Percentiles rank a stretch among this genome's conserved stretches.
phyloP scores from a whole-genome alignment of 2,329 filamentous ascomycete species.

The Penicillium sp. region DNA sequence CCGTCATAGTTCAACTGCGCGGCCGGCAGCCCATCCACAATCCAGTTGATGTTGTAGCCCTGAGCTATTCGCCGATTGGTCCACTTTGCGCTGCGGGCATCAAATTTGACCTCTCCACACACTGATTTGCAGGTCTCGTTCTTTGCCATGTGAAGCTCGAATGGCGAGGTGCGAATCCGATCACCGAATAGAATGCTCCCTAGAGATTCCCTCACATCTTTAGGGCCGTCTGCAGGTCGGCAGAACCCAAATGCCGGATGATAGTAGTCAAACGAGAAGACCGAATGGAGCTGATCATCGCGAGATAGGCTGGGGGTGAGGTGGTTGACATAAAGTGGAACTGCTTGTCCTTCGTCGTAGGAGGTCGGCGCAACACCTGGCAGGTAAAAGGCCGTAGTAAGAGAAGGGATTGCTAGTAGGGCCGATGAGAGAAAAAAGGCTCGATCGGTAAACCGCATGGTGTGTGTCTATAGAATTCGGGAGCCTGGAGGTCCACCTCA shows the following conservation, averaged over 20 bases:
- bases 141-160: constrained; percentile 78
- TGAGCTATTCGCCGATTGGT: constrained; percentile 79
- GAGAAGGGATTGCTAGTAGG: constrained; percentile 31
- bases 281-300: constrained; percentile 82
- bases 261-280: constrained; percentile 96
- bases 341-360: constrained; percentile 74
- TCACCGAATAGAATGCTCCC: constrained; percentile 97
- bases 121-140: constrained; percentile 86
- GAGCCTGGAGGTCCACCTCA: constrained; percentile 15
- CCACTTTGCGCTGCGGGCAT: constrained; percentile 67
- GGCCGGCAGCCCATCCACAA: constrained; percentile 89
- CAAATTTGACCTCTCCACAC: constrained; percentile 66
- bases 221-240: constrained; percentile 69
- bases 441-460: constrained; percentile 38
- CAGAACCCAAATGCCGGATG: constrained; percentile 86
- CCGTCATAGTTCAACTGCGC: constrained; percentile 79
- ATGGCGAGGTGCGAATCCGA: constrained; percentile 94
- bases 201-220: constrained; percentile 81
- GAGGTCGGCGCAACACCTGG: constrained; percentile 93
- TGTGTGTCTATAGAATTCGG: constrained; percentile 19
- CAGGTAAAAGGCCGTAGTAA: constrained; percentile 79
- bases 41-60: constrained; percentile 91
- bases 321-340: constrained; percentile 88
- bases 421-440: constrained; percentile 29
- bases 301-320: constrained; percentile 80